Evolutionary conservation across 495 filamentous ascomycete species (phyloP).

Genomic region (Podospora pseudoanserina): DNA sequence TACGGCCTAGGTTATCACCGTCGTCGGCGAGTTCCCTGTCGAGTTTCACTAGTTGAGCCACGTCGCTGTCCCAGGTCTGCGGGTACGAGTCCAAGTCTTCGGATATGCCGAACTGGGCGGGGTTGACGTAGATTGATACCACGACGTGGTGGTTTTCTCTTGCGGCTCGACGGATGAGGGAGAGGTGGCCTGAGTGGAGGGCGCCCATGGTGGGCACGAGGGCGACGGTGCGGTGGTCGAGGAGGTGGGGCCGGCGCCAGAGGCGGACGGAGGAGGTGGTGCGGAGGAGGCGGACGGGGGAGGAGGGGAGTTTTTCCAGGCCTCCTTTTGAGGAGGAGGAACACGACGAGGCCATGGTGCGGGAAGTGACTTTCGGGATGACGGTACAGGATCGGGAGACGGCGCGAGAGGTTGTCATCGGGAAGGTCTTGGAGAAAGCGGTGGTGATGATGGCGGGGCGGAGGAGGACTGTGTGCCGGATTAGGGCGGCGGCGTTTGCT

Average conservation of each 20-base stretch:
- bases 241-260: conserved; percentile 64
- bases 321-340: neutral
- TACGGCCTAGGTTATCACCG: conserved; percentile 55
- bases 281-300: conserved; percentile 70
- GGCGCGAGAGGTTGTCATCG: neutral
- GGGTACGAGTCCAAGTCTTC: conserved; percentile 89
- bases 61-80: conserved; percentile 80
- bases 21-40: conserved; percentile 66
- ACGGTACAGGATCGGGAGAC: neutral
- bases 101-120: conserved; percentile 87
- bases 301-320: conserved; percentile 45
- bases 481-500: conserved; percentile 25
- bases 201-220: conserved; percentile 98
- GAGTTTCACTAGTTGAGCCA: conserved; percentile 59
- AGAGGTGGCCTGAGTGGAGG: conserved; percentile 85
- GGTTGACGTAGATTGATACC: conserved; percentile 91
- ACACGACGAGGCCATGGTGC: conserved; percentile 34
- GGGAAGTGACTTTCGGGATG: conserved; percentile 1
- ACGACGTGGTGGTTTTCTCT: conserved; percentile 78
- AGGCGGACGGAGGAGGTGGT: conserved; percentile 67
- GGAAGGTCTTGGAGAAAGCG: conserved; percentile 30
- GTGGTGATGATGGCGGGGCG: conserved; percentile 18
- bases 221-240: conserved; percentile 68
- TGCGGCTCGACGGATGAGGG: conserved; percentile 81
- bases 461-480: conserved; percentile 28